Percentiles rank a stretch among this genome's conserved stretches.
phyloP scores from a whole-genome alignment of 1,284 basidiomycete genomes.

The Cryptococcus sp. region DNA sequence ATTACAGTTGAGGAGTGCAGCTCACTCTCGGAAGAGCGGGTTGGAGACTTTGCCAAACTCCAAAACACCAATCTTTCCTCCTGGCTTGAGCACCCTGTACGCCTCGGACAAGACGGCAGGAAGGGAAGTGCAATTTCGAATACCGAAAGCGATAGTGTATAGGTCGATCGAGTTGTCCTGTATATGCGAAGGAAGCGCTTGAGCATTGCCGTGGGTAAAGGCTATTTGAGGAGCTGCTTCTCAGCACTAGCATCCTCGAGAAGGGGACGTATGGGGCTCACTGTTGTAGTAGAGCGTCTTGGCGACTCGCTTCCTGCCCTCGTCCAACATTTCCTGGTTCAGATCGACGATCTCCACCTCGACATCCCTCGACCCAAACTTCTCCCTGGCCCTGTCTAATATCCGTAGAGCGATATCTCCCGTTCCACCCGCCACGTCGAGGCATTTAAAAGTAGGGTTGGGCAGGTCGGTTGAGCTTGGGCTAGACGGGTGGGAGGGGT shows the following conservation, averaged over 20 bases:
- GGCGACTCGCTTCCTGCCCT: conserved; percentile 84
- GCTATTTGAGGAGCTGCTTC: conserved; percentile 78
- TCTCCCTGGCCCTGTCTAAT: conserved; percentile 83
- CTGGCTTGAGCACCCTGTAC: conserved; percentile 90
- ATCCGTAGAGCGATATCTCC: conserved; percentile 96
- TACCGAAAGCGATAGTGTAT: conserved; percentile 98
- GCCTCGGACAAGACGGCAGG: conserved; percentile 85
- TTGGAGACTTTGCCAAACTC: conserved; percentile 95
- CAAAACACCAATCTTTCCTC: conserved; percentile 90
- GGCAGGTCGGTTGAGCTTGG: conserved; percentile 12
- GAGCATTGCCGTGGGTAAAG: conserved; percentile 92
- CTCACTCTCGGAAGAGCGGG: conserved; percentile 78
- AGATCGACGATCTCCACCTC: conserved; percentile 91
- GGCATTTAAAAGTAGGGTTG: conserved; percentile 53
- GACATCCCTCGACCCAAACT: conserved; percentile 80
- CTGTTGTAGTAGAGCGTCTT: conserved; percentile 96
- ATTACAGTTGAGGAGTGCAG: neutral
- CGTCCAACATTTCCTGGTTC: conserved; percentile 90
- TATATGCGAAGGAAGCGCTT: conserved; percentile 61
- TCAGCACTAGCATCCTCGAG: neutral
- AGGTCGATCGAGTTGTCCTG: conserved; percentile 80
- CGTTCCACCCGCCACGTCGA: conserved; percentile 96
- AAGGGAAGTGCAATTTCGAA: conserved; percentile 94
- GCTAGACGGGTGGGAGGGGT: conserved; percentile 34
- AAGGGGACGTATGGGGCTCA: no score